phyloP scores from a whole-genome alignment of 169 alveolate species.

The Miamiensis avidus region DNA sequence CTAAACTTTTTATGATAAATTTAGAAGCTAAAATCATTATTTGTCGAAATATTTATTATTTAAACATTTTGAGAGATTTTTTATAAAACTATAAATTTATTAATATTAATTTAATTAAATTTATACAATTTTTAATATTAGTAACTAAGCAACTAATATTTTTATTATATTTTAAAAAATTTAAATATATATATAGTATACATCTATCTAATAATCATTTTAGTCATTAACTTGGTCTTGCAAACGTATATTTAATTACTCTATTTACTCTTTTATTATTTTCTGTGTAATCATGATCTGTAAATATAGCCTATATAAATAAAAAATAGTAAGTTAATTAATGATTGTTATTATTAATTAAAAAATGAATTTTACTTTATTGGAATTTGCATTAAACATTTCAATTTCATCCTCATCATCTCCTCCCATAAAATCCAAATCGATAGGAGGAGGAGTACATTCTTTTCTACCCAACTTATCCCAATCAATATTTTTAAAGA shows the following conservation, averaged over 20 bases:
- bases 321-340: background rate
- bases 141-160: too few species aligned
- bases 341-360: background rate
- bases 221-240: too few species aligned
- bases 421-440: constrained; percentile 25
- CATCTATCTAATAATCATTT: too few species aligned
- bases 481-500: constrained; percentile 81
- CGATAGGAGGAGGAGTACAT: constrained; percentile 59
- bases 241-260: constrained; percentile 56
- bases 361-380: constrained; percentile 8
- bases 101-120: too few species aligned
- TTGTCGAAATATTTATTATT: too few species aligned
- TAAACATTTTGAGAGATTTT: too few species aligned
- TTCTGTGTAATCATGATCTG: constrained; percentile 53
- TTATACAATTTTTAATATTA: too few species aligned
- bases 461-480: constrained; percentile 52
- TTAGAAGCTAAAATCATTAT: too few species aligned
- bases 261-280: constrained; percentile 56
- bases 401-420: constrained; percentile 57
- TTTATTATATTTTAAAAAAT: too few species aligned
- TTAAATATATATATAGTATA: too few species aligned
- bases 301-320: constrained; percentile 32
- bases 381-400: background rate
- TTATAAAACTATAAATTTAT: too few species aligned
- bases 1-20: too few species aligned